Conservation (phyloP, 371 early-diverging fungal species). For the Blakeslea trispora region DNA sequence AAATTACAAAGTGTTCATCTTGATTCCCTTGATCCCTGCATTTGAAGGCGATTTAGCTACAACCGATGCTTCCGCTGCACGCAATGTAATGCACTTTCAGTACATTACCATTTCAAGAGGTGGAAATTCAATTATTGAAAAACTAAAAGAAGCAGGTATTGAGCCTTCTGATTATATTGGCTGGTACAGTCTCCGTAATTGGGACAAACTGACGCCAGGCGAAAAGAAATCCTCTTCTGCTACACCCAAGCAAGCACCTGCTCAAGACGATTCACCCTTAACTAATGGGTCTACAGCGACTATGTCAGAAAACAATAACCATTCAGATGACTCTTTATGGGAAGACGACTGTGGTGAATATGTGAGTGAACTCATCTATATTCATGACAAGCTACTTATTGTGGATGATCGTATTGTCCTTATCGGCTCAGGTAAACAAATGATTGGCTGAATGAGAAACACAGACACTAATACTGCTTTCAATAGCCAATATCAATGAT, state of each 20-base stretch:
- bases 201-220: slow-evolving; percentile 52
- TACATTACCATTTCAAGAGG: slow-evolving; percentile 82
- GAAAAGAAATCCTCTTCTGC: slow-evolving; percentile 1
- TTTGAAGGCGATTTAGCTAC: slow-evolving; percentile 84
- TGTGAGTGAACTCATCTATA: slow-evolving; percentile 87
- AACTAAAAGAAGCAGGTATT: slow-evolving; percentile 65
- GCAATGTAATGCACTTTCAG: slow-evolving; percentile 83
- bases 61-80: slow-evolving; percentile 71
- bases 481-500: slow-evolving; percentile 57
- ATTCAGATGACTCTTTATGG: slow-evolving; percentile 10
- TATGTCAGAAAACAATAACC: too few species aligned
- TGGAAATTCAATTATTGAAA: slow-evolving; percentile 68
- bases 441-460: too few species aligned
- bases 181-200: slow-evolving; percentile 78
- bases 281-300: too few species aligned
- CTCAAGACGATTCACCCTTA: too few species aligned
- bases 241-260: too few species aligned
- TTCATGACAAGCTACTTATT: slow-evolving; percentile 92
- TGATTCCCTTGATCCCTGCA: slow-evolving; percentile 91
- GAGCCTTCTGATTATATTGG: slow-evolving; percentile 79
- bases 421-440: slow-evolving; percentile 72
- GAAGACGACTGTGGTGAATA: slow-evolving; percentile 41
- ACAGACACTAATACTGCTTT: too few species aligned
- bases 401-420: slow-evolving; percentile 85
- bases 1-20: slow-evolving; percentile 80